Evolutionary conservation across 2,329 filamentous ascomycete genomes (phyloP), one percentile per base, ranked within the genome.

Genomic region (Talaromyces sp.): DNA sequence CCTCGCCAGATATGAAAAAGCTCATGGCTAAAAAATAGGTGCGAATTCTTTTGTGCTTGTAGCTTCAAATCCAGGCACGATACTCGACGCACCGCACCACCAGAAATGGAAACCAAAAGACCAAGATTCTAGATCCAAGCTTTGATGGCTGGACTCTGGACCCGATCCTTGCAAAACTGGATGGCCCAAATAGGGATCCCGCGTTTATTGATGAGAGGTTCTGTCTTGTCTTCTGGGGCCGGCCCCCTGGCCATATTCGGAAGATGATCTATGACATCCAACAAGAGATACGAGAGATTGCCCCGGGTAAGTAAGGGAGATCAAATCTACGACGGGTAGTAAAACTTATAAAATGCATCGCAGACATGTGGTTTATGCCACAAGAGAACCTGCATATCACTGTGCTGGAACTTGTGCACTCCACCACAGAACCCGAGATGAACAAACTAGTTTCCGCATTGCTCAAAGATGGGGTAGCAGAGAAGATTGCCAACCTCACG

Each of bases 341-440:
- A 9, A 5, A n/a, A 11, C 53, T 55, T 51, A 64, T 49, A 62
- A 51, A 51, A 43, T 26, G 19, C n/a, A 24, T 11, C 49, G 11
- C 65, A 93, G 90, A 82, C 65, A 77, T 96, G 27, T 98, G 93
- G 93, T 81, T 93, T 50, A 96, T 96, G 89, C 91, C 93, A 0
- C 75, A 81, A 10, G 80, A 88, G 58, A 84, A 84, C 62, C 87
- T 96, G 70, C 93, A 98, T 75, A 85, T 96, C 77, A 98, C 93
- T 0, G 84, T 86, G 0, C 81, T 97, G 2, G 93, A 98, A 73
- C 79, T 96, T 29, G 86, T 89, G n/a, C 91, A 95, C 73, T 92
- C 88, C 26, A 86, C 86, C 56, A 91, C 89, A 0, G 77, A 84
- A 0, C 77, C 81, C 0, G 87, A 93, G 70, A 90, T 96, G 53